phyloP scores from a whole-genome alignment of 768 basidiomycete genomes.

The Lentinula guzmanii region DNA sequence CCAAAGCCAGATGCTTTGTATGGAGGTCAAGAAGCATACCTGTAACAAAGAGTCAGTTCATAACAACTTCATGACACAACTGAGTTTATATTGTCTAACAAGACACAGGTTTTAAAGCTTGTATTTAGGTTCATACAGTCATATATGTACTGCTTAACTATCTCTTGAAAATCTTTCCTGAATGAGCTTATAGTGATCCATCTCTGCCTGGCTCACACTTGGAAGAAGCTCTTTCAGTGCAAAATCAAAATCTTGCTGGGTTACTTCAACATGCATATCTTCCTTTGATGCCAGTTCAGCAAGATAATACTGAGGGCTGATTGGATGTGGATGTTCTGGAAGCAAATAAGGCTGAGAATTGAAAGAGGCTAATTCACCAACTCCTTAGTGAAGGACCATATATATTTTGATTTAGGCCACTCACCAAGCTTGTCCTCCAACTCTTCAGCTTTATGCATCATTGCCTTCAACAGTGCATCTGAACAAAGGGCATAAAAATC shows the following conservation, averaged over 20 bases:
- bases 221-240: conserved; percentile 72
- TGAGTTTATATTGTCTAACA: too few species aligned
- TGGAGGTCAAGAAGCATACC: too few species aligned
- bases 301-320: conserved; percentile 89
- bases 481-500: conserved; percentile 98
- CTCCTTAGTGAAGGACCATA: not conserved
- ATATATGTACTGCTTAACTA: not conserved
- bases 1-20: too few species aligned
- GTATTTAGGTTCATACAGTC: not conserved
- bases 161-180: conserved; percentile 59
- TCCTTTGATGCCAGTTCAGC: conserved; percentile 67
- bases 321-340: conserved; percentile 47
- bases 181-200: conserved; percentile 76
- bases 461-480: conserved; percentile 93
- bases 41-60: too few species aligned
- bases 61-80: too few species aligned
- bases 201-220: conserved; percentile 79
- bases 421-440: conserved; percentile 73
- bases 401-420: conserved; percentile 9
- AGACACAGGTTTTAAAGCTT: too few species aligned
- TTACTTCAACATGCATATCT: conserved; percentile 75
- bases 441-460: conserved; percentile 79
- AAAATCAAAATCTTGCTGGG: conserved; percentile 63
- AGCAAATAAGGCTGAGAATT: conserved; percentile 42
- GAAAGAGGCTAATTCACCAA: conserved; percentile 24